Base-by-base conservation (phyloP, 495 filamentous ascomycete genomes). In the Saxophila tyrrhenica region DNA sequence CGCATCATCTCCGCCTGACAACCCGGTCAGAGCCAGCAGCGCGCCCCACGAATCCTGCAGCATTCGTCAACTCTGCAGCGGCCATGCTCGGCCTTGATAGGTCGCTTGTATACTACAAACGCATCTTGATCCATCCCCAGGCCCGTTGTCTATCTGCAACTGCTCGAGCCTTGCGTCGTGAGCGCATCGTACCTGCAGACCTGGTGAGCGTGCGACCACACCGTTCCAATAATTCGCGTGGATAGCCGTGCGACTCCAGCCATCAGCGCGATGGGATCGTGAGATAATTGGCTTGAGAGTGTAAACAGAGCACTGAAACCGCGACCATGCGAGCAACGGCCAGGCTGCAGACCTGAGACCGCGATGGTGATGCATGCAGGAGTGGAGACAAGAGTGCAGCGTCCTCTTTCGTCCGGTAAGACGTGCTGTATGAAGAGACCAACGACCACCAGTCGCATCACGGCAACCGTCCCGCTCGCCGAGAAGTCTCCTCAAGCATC, bases 111-210 rank as follows among this genome's bases (percentile, higher is more conserved):
- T 17, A 17, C 41, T 17, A 44, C 41, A 44, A 21, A 44, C 41
- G 41, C 41, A 8, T 35, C 7, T 44, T n/a, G 19, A 21, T n/a
- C 41, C 15, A 44, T 44, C 41, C n/a, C 15, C 19, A 21, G 41
- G 41, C 41, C 7, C 41, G 15, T 44, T 21, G 41, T 17, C 7
- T 5, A 44, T 44, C 3, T 21, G 41, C 41, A 17, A 8, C 19
- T 44, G 41, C 41, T 44, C 41, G 41, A 44, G 41, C 41, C 41
- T 44, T 44, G 41, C 41, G 41, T 44, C 41, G 41, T 44, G 17
- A 5, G 7, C 17, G 41, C 41, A 44, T 44, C 41, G 41, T 44
- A 44, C 41, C 41, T 44, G 41, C 41, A 44, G 17, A 17, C 5
- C 16, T 44, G 8, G 7, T 3, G 7, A 44, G 41, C 41, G 41